phyloP scores from a whole-genome alignment of 345 rosid species.

The Corchorus capsularis region DNA sequence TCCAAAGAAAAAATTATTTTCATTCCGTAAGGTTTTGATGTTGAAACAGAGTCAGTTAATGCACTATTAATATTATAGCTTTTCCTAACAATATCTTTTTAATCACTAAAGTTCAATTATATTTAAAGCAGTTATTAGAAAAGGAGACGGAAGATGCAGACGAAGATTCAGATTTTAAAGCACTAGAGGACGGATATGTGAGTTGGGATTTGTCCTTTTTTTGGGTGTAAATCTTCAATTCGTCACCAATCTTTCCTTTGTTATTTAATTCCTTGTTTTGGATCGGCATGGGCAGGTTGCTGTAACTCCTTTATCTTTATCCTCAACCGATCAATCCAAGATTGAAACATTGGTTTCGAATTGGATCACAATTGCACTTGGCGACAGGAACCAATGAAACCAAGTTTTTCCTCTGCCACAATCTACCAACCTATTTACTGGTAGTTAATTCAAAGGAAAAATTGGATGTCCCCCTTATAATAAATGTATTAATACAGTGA shows the following conservation, averaged over 20 bases:
- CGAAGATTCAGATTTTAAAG: conserved; percentile 39
- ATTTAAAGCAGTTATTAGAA: conserved; percentile 27
- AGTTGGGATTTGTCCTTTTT: conserved; percentile 12
- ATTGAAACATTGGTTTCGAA: conserved; percentile 22
- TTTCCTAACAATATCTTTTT: too few species aligned
- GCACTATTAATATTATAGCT: too few species aligned
- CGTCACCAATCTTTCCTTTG: neutral
- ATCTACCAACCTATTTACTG: too few species aligned
- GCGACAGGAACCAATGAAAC: neutral
- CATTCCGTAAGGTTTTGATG: neutral
- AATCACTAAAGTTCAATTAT: neutral
- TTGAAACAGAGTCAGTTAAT: neutral
- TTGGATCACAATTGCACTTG: conserved; percentile 31
- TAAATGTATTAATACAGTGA: too few species aligned
- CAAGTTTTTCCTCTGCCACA: neutral
- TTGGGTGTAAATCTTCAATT: neutral
- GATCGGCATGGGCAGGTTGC: conserved; percentile 25
- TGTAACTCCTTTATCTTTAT: conserved; percentile 24
- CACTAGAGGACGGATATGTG: conserved; percentile 50
- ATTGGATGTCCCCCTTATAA: too few species aligned
- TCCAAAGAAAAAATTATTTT: too few species aligned
- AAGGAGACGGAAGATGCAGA: conserved; percentile 32
- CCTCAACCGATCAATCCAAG: conserved; percentile 18
- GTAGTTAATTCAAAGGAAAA: neutral
- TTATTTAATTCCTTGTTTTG: neutral